phyloP scores from a whole-genome alignment of 225 moss, liverwort and hornwort species.

The Pleurozium schreberi region DNA sequence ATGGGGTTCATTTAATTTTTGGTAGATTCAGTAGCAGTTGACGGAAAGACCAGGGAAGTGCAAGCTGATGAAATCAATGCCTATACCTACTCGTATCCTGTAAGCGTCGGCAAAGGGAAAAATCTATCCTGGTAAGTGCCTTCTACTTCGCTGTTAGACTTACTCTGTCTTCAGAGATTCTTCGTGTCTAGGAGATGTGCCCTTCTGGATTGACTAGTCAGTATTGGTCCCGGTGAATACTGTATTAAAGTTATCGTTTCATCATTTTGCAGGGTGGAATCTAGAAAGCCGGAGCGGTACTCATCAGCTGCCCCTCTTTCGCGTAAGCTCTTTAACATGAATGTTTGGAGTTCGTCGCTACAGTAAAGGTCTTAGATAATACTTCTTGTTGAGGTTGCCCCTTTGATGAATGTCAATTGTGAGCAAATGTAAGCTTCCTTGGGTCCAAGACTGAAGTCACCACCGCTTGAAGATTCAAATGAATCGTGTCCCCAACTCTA shows the following conservation, averaged over 20 bases:
- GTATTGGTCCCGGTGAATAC: not conserved
- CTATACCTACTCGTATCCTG: slow-evolving; percentile 63
- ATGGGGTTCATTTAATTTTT: not conserved
- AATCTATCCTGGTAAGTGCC: slow-evolving; percentile 58
- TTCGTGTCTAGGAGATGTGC: not conserved
- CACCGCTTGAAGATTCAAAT: not conserved
- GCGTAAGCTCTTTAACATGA: slow-evolving; percentile 35
- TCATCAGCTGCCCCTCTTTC: slow-evolving; percentile 96
- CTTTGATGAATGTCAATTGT: not conserved
- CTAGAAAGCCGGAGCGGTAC: slow-evolving; percentile 95
- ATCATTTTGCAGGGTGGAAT: slow-evolving; percentile 66
- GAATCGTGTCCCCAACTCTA: not conserved
- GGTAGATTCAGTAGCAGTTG: slow-evolving; percentile 10
- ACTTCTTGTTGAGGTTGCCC: not conserved
- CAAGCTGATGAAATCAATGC: slow-evolving; percentile 85
- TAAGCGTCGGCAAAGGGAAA: slow-evolving; percentile 25
- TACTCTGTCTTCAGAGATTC: not conserved
- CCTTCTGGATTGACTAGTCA: not conserved
- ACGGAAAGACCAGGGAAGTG: slow-evolving; percentile 14
- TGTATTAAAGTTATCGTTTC: not conserved
- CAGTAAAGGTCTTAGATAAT: not conserved
- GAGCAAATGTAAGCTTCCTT: not conserved
- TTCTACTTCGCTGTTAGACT: not conserved
- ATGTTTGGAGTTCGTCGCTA: not conserved
- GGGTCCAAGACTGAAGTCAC: not conserved